phyloP scores from a whole-genome alignment of 202 grass and related monocot species.

The Dendrocalamus latiflorus region DNA sequence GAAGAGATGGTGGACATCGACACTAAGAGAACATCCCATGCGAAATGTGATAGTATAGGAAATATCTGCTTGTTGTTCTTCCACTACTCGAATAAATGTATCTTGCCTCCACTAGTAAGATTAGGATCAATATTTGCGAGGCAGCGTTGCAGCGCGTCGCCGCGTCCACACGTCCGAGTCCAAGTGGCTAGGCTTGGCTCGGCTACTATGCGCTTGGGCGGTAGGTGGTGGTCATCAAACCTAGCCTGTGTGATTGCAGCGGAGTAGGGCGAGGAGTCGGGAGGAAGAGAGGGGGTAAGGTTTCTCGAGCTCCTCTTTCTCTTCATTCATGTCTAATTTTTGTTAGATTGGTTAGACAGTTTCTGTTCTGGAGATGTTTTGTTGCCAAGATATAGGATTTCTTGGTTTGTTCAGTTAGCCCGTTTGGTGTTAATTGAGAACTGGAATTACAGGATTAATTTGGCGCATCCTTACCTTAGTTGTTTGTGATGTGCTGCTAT shows the following conservation, averaged over 20 bases:
- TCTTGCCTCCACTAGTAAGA: too few relatives aligned
- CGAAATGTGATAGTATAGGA: too few relatives aligned
- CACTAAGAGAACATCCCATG: too few relatives aligned
- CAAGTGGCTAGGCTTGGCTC: neutral
- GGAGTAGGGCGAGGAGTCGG: neutral
- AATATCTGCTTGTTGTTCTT: too few relatives aligned
- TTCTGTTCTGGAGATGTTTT: neutral
- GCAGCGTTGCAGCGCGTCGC: too few relatives aligned
- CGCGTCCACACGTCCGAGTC: too few relatives aligned
- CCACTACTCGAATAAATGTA: too few relatives aligned
- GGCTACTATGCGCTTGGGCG: neutral
- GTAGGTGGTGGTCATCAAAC: slow-evolving; percentile 15
- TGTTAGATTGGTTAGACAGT: neutral
- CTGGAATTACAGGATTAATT: neutral
- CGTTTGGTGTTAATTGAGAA: neutral
- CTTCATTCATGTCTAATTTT: neutral
- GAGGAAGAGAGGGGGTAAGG: neutral
- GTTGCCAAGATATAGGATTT: neutral
- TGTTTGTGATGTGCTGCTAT: neutral
- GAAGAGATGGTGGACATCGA: too few relatives aligned
- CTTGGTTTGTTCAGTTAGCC: neutral
- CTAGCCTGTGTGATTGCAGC: neutral
- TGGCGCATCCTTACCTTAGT: neutral
- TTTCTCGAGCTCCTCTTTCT: neutral
- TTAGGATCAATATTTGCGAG: too few relatives aligned